phyloP scores from a whole-genome alignment of 345 rosid species.

The Noccaea bulbosa region DNA sequence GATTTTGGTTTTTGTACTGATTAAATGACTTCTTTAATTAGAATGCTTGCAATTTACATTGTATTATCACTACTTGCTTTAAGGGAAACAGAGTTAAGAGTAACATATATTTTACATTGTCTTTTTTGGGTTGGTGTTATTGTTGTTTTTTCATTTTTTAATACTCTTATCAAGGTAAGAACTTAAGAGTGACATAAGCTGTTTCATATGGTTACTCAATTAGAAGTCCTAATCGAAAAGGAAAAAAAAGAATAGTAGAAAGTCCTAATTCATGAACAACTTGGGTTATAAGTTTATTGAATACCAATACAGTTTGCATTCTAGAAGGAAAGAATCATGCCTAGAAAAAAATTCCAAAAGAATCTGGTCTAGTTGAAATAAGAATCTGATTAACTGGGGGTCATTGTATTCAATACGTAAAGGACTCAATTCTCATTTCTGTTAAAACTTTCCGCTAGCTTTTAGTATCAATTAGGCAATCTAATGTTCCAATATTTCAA shows the following conservation, averaged over 20 bases:
- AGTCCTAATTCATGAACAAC: no score
- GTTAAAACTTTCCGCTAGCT: not conserved
- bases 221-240: no score
- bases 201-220: no score
- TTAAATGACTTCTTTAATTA: not conserved
- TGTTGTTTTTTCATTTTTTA: no score
- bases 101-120: not conserved
- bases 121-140: not conserved
- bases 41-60: slow-evolving; percentile 6
- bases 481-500: not conserved
- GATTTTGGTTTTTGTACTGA: slow-evolving; percentile 12
- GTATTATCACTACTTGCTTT: slow-evolving; percentile 11
- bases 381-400: not conserved
- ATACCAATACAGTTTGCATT: no score
- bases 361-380: not conserved
- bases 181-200: no score
- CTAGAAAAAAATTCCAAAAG: not conserved
- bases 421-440: not conserved
- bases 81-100: slow-evolving; percentile 4
- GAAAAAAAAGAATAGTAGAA: no score
- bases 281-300: no score
- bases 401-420: not conserved
- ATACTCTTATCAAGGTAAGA: no score
- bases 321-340: not conserved
- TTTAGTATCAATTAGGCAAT: not conserved